Conservation (phyloP, 176 grass and related monocot genomes). For the Themeda triandra region DNA sequence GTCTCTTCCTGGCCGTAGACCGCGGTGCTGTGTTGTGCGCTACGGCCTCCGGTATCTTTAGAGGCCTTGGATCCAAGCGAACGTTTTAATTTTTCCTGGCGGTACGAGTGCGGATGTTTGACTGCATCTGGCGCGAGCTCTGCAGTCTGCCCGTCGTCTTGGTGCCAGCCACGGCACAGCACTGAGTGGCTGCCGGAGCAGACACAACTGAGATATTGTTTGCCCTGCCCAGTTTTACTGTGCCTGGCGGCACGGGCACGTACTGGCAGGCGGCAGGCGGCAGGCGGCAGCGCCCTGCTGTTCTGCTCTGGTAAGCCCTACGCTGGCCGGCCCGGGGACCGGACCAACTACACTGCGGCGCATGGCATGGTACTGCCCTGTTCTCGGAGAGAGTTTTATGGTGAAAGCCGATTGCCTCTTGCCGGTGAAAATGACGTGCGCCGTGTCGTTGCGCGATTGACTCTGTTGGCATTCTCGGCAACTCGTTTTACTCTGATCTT, state of each 20-base stretch:
- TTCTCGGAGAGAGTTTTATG: too few species aligned
- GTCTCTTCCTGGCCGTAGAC: too few species aligned
- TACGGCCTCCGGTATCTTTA: too few species aligned
- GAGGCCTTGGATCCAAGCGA: too few species aligned
- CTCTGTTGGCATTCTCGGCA: not conserved
- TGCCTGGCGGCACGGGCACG: too few species aligned
- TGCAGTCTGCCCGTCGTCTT: not conserved
- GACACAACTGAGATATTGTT: not conserved
- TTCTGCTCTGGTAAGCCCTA: too few species aligned
- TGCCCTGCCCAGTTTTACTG: not conserved
- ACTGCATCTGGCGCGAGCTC: not conserved
- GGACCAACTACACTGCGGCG: not conserved
- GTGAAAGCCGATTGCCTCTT: not conserved
- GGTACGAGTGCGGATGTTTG: not conserved
- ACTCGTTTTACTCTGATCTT: not conserved
- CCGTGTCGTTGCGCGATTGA: not conserved
- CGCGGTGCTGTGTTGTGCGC: not conserved
- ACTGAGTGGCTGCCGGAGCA: not conserved
- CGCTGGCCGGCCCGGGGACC: not conserved
- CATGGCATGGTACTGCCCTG: too few species aligned
- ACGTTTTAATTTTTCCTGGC: not conserved
- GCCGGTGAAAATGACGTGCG: constrained; percentile 18
- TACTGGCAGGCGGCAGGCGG: not conserved
- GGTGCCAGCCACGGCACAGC: too few species aligned
- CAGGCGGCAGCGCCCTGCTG: not conserved